These are phyloP conservation scores for Lentinula guzmanii DNA, from an alignment of 768 basidiomycete genomes.

Conservation along the genomic window DNA sequence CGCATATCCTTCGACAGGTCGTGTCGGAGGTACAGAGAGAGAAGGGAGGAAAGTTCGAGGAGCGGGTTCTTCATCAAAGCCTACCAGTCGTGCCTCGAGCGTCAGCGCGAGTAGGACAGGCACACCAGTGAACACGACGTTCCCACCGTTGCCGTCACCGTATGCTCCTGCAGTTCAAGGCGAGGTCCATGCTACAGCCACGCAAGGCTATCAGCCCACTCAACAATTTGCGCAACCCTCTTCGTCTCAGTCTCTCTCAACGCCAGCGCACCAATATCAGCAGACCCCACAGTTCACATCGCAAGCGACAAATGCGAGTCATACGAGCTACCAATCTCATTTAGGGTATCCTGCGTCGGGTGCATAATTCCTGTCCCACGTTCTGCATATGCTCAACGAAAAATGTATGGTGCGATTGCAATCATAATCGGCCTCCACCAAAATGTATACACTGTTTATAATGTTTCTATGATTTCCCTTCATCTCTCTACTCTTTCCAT, in stretches of 20 bases:
- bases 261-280: not conserved
- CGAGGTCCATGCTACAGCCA: not conserved
- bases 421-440: not conserved
- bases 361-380: not conserved
- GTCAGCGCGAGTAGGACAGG: slow-evolving; percentile 1
- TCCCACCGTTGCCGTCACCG: not conserved
- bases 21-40: slow-evolving; percentile 1
- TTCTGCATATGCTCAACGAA: not conserved
- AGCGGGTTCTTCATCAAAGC: slow-evolving; percentile 1
- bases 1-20: not conserved
- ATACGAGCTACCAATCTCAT: not conserved
- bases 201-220: not conserved
- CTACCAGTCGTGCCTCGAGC: slow-evolving; percentile 1
- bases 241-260: not conserved
- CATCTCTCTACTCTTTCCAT: not conserved
- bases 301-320: not conserved
- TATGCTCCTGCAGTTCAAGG: not conserved
- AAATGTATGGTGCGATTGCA: not conserved
- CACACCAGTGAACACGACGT: not conserved
- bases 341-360: not conserved
- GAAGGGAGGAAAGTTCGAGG: slow-evolving; percentile 1
- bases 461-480: not conserved
- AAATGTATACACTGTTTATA: not conserved
- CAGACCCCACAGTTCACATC: not conserved
- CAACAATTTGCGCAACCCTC: not conserved